Base-by-base conservation (phyloP, 2,329 filamentous ascomycete genomes). In the Xylaria sp. region DNA sequence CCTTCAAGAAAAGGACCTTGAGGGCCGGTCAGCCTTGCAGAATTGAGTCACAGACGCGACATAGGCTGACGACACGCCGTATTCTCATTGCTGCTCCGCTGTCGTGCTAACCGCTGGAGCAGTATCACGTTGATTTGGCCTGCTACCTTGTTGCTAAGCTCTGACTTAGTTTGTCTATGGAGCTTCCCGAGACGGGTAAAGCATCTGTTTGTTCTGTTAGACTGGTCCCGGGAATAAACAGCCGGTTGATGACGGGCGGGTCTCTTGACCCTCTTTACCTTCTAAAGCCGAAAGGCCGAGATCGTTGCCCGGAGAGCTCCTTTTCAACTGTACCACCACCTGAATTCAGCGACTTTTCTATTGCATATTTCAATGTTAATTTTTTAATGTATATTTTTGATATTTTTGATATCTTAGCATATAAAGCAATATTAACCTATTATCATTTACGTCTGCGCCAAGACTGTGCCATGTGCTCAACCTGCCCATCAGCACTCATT, bases 231-330 rank as follows among this genome's bases (percentile, higher is more conserved):
- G 68, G 39, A 67, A 70, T 18, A 67, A 70, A 70, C 59, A 18
- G 23, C 68, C 59, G 64, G 50, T 51, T 61, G 60, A 61, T 52
- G 3, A 61, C 59, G 63, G 55, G 52, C 63, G 54, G 54, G 54
- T n/a, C 64, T 25, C 41, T 15, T 44, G 68, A 61, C 68, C 64
- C 68, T 46, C 28, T 70, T 52, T 39, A 20, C 15, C 39, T 18
- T 39, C 13, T 57, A 66, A 63, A 48, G 54, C 67, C 67, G 67
- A 69, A 66, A 63, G 63, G 56, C 67, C 67, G 67, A 69, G 55
- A 34, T 60, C 39, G 54, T 63, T 23, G 7, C 28, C 18, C 13
- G 18, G 51, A 34, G 15, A 25, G 23, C 50, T 52, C 57, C 34
- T 37, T 46, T 41, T 50, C 7, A 12, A 34, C 28, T 23, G 18